Evolutionary conservation across 2,329 filamentous ascomycete genomes (phyloP), one percentile per base, ranked within the genome.

Genomic region (Diaporthe capsici): DNA sequence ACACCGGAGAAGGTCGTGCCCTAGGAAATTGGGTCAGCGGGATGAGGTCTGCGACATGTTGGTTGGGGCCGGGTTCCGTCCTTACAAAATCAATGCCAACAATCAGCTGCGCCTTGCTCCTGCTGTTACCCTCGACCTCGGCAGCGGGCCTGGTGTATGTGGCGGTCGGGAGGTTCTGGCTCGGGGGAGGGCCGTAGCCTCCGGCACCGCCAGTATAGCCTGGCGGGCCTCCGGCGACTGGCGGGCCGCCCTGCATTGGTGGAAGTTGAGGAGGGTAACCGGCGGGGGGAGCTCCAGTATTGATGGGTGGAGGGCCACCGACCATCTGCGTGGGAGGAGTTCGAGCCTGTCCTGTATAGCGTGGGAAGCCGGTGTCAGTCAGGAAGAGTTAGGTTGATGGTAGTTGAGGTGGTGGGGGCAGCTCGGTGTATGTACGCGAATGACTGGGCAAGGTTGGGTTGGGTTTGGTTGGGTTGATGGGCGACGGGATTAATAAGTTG

Each of bases 1-100:
- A 98, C 96, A 83, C 97, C 97, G 4, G 97, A 98, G 84, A 98
- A 99, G 7, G 97, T 99, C 25, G 97, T 99, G 79, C 97, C 95
- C 95, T 98, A 81, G 22, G 68, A 31, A 44, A 22, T 51, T 71
- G 28, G 37, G 37, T 77, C 37, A 77, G 76, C 71, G 72, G 55
- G 34, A 39, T 22, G 31, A n/a, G 22, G 47, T 4, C 12, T 3
- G 22, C 28, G 34, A 49, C 44, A 13, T 42, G 28, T 28, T 22
- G 22, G 44, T 20, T 31, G 20, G 37, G 15, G 28, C 20, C 31
- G 17, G 31, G 42, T 42, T 28, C 57, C 93, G 87, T 88, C 28
- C 93, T 87, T 88, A 98, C 97, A 89, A 99, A 99, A 86, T 99
- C 97, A 83, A 99, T 98, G 79, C 97, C 97, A 73, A 99, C 97